Base-by-base conservation (phyloP, 2,329 filamentous ascomycete species). In the Geosmithia flava region DNA sequence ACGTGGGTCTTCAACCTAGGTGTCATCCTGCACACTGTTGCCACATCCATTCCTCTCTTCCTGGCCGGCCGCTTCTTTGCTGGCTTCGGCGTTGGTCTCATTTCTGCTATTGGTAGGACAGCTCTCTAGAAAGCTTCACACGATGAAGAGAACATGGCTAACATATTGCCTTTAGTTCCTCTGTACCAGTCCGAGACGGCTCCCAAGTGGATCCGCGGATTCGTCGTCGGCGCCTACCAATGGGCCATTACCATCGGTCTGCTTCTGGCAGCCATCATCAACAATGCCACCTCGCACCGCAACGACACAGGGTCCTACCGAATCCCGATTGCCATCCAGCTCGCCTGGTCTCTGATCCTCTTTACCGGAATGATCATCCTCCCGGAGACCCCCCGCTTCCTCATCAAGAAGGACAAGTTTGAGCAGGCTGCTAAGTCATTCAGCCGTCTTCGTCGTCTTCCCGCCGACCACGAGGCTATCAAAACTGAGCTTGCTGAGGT, bases 381-480 rank as follows among this genome's bases (percentile, higher is more conserved):
- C 7, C 88, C 88, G 50, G 88, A 94, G 64, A 91, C 87, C 0
- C 88, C 88, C 46, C 83, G 88, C 60, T 94, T 81, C 74, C 91
- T 78, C 59, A 85, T 95, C 68, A 88, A 86, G 74, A 83, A 81
- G 64, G 84, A 84, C 49, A 70, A 80, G 52, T 71, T 87, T 47
- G 77, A 83, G 42, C 61, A 72, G 49, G 88, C 87, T 30, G 75
- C 80, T 50, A 52, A 65, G 1, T 68, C 79, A 11, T 75, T 95
- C 7, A 67, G 77, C 49, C 76, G 74, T 50, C 76, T 95, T 30
- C 85, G 88, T 62, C 85, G 85, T 51, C 85, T 93, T 69, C 75
- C 83, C 45, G 59, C 67, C 47, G 78, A 85, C 48, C 90, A 85
- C 20, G 76, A 84, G 52, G 89, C 78, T 64, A 81, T 95, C 66